Conservation (phyloP, 176 grass and related monocot genomes). For the Olyra latifolia region DNA sequence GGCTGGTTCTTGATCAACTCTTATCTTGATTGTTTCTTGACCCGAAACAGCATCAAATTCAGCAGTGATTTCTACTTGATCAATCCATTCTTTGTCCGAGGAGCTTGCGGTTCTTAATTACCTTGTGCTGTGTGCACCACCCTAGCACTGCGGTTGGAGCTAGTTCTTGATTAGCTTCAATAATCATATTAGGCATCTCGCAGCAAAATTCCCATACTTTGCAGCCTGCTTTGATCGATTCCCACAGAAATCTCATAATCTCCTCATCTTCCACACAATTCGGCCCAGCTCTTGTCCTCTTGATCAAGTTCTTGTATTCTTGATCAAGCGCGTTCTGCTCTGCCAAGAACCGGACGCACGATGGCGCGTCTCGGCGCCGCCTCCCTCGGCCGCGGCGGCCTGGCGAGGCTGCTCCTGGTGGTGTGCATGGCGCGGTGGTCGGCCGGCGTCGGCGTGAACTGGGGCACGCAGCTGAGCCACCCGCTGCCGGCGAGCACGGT, state of each 20-base stretch:
- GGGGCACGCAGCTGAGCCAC: slow-evolving; percentile 84
- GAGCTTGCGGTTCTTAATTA: not conserved
- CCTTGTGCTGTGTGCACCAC: not conserved
- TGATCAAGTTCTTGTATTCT: too few species aligned
- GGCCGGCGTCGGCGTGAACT: slow-evolving; percentile 63
- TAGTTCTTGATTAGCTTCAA: not conserved
- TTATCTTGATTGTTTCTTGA: not conserved
- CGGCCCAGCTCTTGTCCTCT: not conserved
- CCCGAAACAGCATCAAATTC: not conserved
- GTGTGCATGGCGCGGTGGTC: slow-evolving; percentile 38
- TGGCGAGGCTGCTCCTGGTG: not conserved
- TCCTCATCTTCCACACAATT: not conserved
- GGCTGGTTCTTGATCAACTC: not conserved
- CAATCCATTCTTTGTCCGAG: not conserved
- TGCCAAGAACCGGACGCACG: too few species aligned
- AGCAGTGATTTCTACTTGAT: not conserved
- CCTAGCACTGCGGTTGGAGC: not conserved
- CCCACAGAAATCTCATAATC: not conserved
- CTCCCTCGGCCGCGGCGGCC: not conserved
- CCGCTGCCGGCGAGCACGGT: slow-evolving; percentile 55
- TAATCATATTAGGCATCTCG: not conserved
- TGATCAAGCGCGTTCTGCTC: too few species aligned
- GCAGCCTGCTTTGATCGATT: not conserved
- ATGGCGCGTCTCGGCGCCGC: not conserved
- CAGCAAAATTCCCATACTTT: not conserved